Percentiles rank a stretch among this genome's conserved stretches.
Evolutionary conservation across 2,329 filamentous ascomycete genomes (phyloP).

Genomic region (Coccinonectria pachysandricola): DNA sequence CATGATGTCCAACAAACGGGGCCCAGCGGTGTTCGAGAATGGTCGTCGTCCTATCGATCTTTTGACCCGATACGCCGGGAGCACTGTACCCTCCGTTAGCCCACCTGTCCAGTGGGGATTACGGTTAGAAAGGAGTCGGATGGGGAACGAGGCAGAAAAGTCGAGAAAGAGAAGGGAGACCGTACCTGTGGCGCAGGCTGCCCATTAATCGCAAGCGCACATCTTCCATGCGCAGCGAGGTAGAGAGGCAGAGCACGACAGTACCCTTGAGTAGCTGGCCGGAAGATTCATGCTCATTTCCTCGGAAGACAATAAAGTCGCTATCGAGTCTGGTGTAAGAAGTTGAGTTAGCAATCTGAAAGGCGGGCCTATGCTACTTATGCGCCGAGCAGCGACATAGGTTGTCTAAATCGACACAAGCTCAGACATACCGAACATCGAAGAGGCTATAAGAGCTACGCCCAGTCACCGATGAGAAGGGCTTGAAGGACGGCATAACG

Average conservation of each 20-base stretch:
- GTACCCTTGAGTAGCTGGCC: slow-evolving; percentile 65
- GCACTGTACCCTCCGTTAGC: slow-evolving; percentile 41
- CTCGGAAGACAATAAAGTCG: slow-evolving; percentile 70
- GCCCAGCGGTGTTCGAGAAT: slow-evolving; percentile 63
- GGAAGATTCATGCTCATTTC: slow-evolving; percentile 62
- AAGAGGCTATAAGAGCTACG: slow-evolving; percentile 44
- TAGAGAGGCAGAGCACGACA: slow-evolving; percentile 61
- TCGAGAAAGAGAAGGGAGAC: no score
- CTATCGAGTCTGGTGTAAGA: slow-evolving; percentile 52
- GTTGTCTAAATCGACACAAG: no score
- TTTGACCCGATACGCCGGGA: slow-evolving; percentile 48
- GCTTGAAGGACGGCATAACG: slow-evolving; percentile 47
- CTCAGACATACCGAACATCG: slow-evolving; percentile 43
- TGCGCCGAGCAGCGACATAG: no score
- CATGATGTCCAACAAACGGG: slow-evolving; percentile 49
- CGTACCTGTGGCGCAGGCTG: slow-evolving; percentile 55
- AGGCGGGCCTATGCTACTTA: no score
- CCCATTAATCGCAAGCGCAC: slow-evolving; percentile 63
- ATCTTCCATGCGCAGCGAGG: slow-evolving; percentile 61
- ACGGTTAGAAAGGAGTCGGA: slow-evolving; percentile 7
- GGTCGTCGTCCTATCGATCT: slow-evolving; percentile 45
- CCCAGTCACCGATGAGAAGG: slow-evolving; percentile 41
- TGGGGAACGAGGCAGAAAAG: no score
- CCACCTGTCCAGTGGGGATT: slow-evolving; percentile 29
- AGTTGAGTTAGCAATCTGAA: slow-evolving; percentile 4